phyloP scores from a whole-genome alignment of 2,329 filamentous ascomycete genomes.

The Talaromyces albobiverticillius region DNA sequence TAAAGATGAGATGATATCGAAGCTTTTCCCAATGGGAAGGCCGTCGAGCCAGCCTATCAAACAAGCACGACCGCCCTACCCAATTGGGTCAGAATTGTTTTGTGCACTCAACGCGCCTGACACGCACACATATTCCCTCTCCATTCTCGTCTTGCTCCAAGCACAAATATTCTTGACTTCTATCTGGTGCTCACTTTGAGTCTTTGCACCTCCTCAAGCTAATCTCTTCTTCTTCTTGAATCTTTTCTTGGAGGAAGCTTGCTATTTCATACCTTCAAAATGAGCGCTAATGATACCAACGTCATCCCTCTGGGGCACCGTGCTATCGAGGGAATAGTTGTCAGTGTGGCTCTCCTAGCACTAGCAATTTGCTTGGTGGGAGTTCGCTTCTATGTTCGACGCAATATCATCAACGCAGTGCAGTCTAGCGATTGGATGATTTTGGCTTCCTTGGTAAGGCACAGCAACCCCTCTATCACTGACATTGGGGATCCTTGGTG shows the following conservation, averaged over 20 bases:
- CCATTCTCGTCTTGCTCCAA: not conserved
- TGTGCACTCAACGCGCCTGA: not conserved
- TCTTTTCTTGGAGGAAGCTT: not conserved
- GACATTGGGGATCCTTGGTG: too few species aligned
- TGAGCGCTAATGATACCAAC: conserved; percentile 18
- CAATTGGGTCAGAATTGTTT: not conserved
- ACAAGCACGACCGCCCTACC: not conserved
- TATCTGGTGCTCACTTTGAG: too few species aligned
- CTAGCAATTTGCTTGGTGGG: conserved; percentile 29
- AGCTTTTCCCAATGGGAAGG: not conserved
- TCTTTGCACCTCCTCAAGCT: not conserved
- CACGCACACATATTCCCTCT: not conserved
- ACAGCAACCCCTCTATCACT: not conserved
- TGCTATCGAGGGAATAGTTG: conserved; percentile 25
- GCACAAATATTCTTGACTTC: not conserved
- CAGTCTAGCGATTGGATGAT: conserved; percentile 38
- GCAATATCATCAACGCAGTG: conserved; percentile 29
- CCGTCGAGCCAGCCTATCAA: not conserved
- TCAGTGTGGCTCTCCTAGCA: conserved; percentile 31
- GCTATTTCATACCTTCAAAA: not conserved
- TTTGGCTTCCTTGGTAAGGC: conserved; percentile 30
- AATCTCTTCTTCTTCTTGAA: not conserved
- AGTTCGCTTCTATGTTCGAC: conserved; percentile 31
- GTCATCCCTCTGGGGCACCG: conserved; percentile 24
- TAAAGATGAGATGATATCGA: not conserved